Base-by-base conservation (phyloP, 2,329 filamentous ascomycete species). In the Alternaria incomplexa region DNA sequence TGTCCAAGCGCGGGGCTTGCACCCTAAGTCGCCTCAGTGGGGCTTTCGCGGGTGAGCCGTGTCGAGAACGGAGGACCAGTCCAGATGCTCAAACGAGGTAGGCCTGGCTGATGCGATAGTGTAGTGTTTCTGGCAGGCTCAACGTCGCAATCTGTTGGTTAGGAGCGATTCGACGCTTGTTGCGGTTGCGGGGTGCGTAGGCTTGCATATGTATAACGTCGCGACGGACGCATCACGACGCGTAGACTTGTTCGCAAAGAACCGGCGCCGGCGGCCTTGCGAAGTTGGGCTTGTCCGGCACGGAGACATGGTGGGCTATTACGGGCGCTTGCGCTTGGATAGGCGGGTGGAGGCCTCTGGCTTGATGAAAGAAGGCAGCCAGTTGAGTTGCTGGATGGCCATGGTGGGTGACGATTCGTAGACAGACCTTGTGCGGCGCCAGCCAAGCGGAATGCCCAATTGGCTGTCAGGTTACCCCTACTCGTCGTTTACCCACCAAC, bases 311-410 rank as follows among this genome's bases (percentile, higher is more conserved):
- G 67, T 73, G 68, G 70, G 68, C 61, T 63, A 70, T 46, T 67
- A 66, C 74, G 75, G 71, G 77, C 77, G 77, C 77, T 78, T 78
- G 77, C 75, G 74, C 74, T 68, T 75, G 71, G 69, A 64, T 65
- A 64, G 72, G 67, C 72, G 73, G 74, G 72, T 73, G 69, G 73
- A 75, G 68, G 73, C 70, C 44, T 59, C 30, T 58, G 59, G 55
- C 47, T 75, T 55, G 70, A 71, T 66, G 64, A 60, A 64, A 66
- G 68, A 71, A 69, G 68, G 66, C 67, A 65, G 67, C 71, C 72
- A 74, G 70, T 77, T 70, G 70, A 73, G 71, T 75, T 66, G 72
- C 70, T 67, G 62, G 58, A 69, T 46, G 55, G 68, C 57, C 46
- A 63, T 73, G 73, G 75, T 66, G 74, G 71, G 71, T 50, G 71